phyloP scores from a whole-genome alignment of 192 early-diverging fungal species.

The Umbelopsis vinacea region DNA sequence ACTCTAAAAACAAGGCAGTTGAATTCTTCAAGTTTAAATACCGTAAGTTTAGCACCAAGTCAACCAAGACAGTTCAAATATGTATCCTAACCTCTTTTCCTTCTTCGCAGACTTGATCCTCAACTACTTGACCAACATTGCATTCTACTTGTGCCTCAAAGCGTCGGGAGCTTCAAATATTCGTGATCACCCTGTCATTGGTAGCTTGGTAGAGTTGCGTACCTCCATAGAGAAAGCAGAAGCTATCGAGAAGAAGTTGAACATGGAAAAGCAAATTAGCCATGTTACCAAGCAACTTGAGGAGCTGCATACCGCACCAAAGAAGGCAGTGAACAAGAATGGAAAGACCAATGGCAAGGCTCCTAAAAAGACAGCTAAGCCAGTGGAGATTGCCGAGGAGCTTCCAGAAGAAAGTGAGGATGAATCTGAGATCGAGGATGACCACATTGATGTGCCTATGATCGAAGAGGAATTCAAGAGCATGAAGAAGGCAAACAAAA shows the following conservation, averaged over 20 bases:
- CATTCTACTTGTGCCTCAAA: conserved; percentile 84
- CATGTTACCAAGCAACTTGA: conserved; percentile 22
- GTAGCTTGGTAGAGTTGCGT: conserved; percentile 73
- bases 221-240: conserved; percentile 75
- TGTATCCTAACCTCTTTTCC: not conserved
- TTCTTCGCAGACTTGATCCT: conserved; percentile 48
- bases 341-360: conserved; percentile 26
- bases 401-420: conserved; percentile 23
- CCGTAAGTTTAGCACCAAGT: too few species aligned
- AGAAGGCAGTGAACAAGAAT: conserved; percentile 16
- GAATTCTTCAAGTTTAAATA: conserved; percentile 40
- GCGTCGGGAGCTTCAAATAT: conserved; percentile 58
- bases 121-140: conserved; percentile 87
- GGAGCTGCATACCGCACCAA: conserved; percentile 24
- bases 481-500: conserved; percentile 44
- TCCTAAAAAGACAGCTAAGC: not conserved
- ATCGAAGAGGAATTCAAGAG: conserved; percentile 50
- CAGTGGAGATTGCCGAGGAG: conserved; percentile 19
- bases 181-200: conserved; percentile 85
- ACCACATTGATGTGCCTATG: conserved; percentile 27
- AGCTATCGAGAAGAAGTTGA: conserved; percentile 61
- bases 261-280: conserved; percentile 9
- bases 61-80: too few species aligned
- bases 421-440: conserved; percentile 37
- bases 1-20: conserved; percentile 14